Conservation (phyloP, 331 rosid species). For the Quercus phellos region DNA sequence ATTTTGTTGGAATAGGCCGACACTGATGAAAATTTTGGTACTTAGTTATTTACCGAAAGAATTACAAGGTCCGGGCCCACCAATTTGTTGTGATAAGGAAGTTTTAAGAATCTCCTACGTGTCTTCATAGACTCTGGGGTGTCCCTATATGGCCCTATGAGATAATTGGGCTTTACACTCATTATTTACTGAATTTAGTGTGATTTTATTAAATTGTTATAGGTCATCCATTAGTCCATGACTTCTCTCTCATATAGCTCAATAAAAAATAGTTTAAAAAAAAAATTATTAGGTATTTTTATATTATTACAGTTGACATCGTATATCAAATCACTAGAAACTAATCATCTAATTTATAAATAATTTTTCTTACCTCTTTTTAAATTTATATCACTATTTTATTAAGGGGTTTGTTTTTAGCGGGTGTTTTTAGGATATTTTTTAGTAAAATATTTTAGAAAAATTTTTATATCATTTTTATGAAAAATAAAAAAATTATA, state of each 20-base stretch:
- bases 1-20: background rate
- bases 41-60: background rate
- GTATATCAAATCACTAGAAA: too few species aligned
- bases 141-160: background rate
- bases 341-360: too few species aligned
- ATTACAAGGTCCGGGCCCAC: background rate
- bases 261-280: too few species aligned
- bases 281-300: too few species aligned
- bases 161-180: background rate
- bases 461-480: too few species aligned
- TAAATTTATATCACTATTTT: too few species aligned
- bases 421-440: accelerated
- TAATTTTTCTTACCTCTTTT: too few species aligned
- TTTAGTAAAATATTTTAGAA: too few species aligned
- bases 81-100: background rate
- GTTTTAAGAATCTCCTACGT: slow-evolving; percentile 8
- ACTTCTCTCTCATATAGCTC: background rate
- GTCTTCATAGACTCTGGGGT: background rate
- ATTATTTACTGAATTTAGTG: too few species aligned
- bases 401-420: too few species aligned
- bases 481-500: too few species aligned
- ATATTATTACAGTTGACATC: too few species aligned
- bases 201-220: background rate
- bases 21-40: background rate
- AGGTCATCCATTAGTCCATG: background rate